Conservation (phyloP, 1,284 basidiomycete genomes). For the Hemileia vastatrix region DNA sequence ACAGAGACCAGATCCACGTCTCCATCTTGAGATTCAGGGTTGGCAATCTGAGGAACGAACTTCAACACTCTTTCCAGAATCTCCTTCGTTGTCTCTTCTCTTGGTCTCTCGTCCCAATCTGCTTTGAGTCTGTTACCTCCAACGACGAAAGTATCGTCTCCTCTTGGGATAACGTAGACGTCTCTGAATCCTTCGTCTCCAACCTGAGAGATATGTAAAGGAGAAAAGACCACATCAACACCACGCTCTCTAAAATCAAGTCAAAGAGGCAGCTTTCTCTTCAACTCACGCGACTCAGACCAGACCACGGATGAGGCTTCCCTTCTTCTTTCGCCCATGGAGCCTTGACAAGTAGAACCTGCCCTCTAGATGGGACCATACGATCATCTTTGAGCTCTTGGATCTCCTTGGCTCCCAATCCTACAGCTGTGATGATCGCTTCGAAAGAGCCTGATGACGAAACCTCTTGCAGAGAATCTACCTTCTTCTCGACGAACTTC, state of each 20-base stretch:
- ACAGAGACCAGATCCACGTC: conserved; percentile 29
- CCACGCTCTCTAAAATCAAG: too few relatives aligned
- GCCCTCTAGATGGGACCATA: conserved; percentile 32
- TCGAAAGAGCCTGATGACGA: conserved; percentile 14
- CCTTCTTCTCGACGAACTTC: conserved; percentile 17
- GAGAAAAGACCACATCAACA: too few relatives aligned
- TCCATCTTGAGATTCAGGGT: conserved; percentile 13
- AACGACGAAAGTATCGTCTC: conserved; percentile 33
- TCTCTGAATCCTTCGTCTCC: conserved; percentile 29
- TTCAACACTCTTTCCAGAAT: conserved; percentile 30
- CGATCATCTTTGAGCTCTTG: conserved; percentile 26
- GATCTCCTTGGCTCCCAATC: conserved; percentile 30
- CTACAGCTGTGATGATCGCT: conserved; percentile 29
- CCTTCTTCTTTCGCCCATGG: conserved; percentile 26
- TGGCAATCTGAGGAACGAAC: conserved; percentile 26
- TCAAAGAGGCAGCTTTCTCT: too few relatives aligned
- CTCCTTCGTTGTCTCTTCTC: conserved; percentile 27
- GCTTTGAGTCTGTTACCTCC: conserved; percentile 34
- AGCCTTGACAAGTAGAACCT: conserved; percentile 33
- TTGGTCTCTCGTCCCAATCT: conserved; percentile 25
- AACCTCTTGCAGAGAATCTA: conserved; percentile 15
- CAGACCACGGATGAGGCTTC: background rate
- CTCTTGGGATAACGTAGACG: conserved; percentile 34
- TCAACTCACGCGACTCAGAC: background rate
- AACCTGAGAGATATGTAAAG: background rate